Percentiles rank a stretch among this genome's conserved stretches.
Evolutionary conservation across 2,329 filamentous ascomycete genomes (phyloP).

Genomic region (Chaetomium olivaceum): DNA sequence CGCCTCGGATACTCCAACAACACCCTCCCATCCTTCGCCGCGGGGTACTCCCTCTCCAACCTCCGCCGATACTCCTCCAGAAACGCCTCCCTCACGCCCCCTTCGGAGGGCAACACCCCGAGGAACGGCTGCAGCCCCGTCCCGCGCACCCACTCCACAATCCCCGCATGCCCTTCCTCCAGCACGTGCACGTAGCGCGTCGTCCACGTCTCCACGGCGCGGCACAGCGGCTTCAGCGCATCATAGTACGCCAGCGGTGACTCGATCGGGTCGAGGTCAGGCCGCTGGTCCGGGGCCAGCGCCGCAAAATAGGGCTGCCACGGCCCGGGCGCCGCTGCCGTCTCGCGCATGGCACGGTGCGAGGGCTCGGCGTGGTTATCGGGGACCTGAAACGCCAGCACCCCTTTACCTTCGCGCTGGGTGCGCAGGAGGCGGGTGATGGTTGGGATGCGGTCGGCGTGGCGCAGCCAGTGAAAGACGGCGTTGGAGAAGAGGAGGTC

Average conservation of each 20-base stretch:
- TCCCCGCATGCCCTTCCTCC: conserved; percentile 34
- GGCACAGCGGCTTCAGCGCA: conserved; percentile 45
- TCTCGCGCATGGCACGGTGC: conserved; percentile 52
- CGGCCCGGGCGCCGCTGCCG: conserved; percentile 38
- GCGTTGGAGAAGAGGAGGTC: conserved; percentile 59
- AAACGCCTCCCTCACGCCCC: conserved; percentile 46
- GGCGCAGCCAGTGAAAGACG: conserved; percentile 59
- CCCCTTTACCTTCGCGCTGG: conserved; percentile 43
- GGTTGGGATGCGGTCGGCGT: conserved; percentile 44
- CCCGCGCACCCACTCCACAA: conserved; percentile 62
- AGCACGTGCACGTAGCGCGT: conserved; percentile 45
- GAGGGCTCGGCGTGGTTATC: conserved; percentile 51
- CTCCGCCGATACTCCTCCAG: conserved; percentile 48
- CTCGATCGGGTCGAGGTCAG: conserved; percentile 51
- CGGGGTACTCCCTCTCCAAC: conserved; percentile 47
- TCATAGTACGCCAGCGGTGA: conserved; percentile 50
- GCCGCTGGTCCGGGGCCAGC: conserved; percentile 34
- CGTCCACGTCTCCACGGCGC: conserved; percentile 53
- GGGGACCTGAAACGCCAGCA: conserved; percentile 32
- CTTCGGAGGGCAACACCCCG: conserved; percentile 43
- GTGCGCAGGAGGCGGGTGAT: conserved; percentile 46
- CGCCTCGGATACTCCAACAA: conserved; percentile 57
- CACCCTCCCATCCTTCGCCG: conserved; percentile 53
- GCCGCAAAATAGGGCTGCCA: conserved; percentile 28
- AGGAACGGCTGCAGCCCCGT: conserved; percentile 58